phyloP scores from a whole-genome alignment of 805 yeast species.

The Nematodospora valgi region DNA sequence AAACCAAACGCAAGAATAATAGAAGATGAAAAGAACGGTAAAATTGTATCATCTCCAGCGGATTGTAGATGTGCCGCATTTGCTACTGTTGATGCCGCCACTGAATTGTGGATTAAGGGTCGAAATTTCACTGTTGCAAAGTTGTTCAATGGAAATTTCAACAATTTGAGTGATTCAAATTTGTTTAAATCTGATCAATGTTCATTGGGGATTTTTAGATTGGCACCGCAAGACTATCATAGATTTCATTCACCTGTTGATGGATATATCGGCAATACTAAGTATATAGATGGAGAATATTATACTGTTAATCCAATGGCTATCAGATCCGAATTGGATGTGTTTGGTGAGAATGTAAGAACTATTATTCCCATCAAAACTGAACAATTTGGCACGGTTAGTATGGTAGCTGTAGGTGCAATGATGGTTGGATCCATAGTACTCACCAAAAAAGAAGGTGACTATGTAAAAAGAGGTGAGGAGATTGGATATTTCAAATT shows the following conservation, averaged over 20 bases:
- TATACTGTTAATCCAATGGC: slow-evolving; percentile 99
- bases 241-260: slow-evolving; percentile 86
- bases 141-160: slow-evolving; percentile 48
- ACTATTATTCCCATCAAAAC: slow-evolving; percentile 75
- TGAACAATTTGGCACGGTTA: slow-evolving; percentile 69
- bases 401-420: slow-evolving; percentile 87
- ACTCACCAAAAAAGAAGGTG: slow-evolving; percentile 62
- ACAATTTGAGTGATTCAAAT: slow-evolving; percentile 38
- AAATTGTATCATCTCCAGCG: slow-evolving; percentile 71
- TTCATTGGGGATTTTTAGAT: slow-evolving; percentile 72
- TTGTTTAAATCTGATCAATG: slow-evolving; percentile 41
- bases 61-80: slow-evolving; percentile 84
- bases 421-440: slow-evolving; percentile 98
- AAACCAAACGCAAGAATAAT: slow-evolving; percentile 67
- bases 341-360: slow-evolving; percentile 87
- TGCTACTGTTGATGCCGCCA: slow-evolving; percentile 55
- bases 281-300: slow-evolving; percentile 80
- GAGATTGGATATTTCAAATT: slow-evolving; percentile 94
- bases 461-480: slow-evolving; percentile 60
- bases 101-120: slow-evolving; percentile 87
- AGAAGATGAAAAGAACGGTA: slow-evolving; percentile 51
- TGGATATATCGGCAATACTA: slow-evolving; percentile 66
- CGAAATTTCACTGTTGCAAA: slow-evolving; percentile 64
- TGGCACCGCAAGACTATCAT: slow-evolving; percentile 97
- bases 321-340: slow-evolving; percentile 79